Evolutionary conservation across 129 eudicot species (phyloP), one percentile per base, ranked within the genome.

Genomic region (Centella asiatica): DNA sequence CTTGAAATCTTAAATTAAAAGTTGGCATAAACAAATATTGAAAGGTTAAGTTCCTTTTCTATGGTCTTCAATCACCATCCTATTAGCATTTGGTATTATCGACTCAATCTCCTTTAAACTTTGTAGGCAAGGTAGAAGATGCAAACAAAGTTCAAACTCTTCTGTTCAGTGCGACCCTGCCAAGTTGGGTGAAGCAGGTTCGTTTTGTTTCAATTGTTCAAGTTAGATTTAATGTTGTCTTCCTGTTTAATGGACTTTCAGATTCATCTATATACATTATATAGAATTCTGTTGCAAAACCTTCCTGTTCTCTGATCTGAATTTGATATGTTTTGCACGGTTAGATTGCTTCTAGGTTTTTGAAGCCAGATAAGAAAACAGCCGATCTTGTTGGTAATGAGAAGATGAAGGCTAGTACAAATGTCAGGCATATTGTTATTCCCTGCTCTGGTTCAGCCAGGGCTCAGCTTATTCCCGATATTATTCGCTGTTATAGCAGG

Each of bases 101-200:
- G 42, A 72, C 31, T 45, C 39, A 4, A 18, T 42, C 20, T n/a
- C 62, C 32, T 27, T 57, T 13, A 4, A 4, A 17, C 4, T 60
- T 53, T 77, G 42, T 60, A 90, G 98, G 99, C 72, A 85, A 93
- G 79, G 99, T 93, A 48, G 85, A 85, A 36, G 96, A 87, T 74
- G 83, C 85, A 6, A 85, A 76, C 70, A 80, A 85, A 72, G 99
- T 93, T 63, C 99, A 93, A 76, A 93, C 99, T 1, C 95, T 93
- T 64, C 90, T 93, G n/a, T 93, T 93, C 48, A 93, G 99, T 75
- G 99, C 99, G 52, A 93, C 99, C 32, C 56, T 93, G 72, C 96
- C 96, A 20, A 36, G 50, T 24, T 93, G 99, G 99, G 99, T 93
- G 62, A 93, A 93, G 72, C 88, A 82, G 6, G 99, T 93, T 74